Evolutionary conservation across 495 filamentous ascomycete species (phyloP), one percentile per base, ranked within the genome.

Genomic region (Penicillium arizonense): DNA sequence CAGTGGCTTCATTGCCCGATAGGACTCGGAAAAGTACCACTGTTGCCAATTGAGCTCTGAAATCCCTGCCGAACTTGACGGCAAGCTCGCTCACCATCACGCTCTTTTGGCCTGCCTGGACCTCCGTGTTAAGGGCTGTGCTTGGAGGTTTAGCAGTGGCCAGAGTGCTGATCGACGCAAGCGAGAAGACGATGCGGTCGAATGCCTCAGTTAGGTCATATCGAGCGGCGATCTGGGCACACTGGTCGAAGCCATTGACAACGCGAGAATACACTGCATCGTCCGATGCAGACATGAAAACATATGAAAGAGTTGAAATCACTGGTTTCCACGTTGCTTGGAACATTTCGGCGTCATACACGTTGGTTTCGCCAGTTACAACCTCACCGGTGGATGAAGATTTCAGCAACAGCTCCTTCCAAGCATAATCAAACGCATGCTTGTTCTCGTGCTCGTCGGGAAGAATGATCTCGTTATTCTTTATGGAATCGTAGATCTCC

Each of bases 11-110:
- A 57, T 91, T 95, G 21, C 87, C 88, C 44, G 82, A 82, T 37
- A 97, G 81, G 36, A 99, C 88, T 35, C 90, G 82, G 77, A 97
- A 99, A 39, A 99, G 73, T 30, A 97, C 90, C 45, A 97, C 84
- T 36, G 91, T 96, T 21, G 95, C 95, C 49, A 97, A 71, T 67
- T 97, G 92, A 30, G 92, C 93, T 62, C 90, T 87, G 67, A 92
- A 90, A 62, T 99, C 93, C 51, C 93, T 79, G 21, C 94, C 94
- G 72, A 99, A 96, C 64, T 92, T 92, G 57, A 99, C 94, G 47
- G 94, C 94, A 48, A 96, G 79, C 76, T 99, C 93, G 66, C 94
- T 97, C 60, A 99, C 94, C 94, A 99, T 99, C 24, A 99, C 90
- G 59, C 87, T 96, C 67, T 88, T 92, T 59, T 90, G 85, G 0